phyloP scores from a whole-genome alignment of 148 eudicot genomes.

The Rhododendron molle region DNA sequence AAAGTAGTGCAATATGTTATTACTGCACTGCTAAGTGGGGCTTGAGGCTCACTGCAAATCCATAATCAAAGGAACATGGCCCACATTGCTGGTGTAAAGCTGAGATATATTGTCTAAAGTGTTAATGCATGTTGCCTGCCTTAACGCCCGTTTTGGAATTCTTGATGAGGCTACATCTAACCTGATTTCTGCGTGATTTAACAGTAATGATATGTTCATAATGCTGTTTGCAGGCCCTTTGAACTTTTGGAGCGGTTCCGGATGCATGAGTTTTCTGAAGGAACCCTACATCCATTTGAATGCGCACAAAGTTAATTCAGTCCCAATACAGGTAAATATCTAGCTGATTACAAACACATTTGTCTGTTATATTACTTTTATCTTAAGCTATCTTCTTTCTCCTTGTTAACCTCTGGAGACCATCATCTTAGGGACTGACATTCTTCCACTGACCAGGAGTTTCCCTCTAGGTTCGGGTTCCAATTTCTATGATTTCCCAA shows the following conservation, averaged over 20 bases:
- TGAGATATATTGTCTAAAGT: neutral
- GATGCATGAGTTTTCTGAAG: constrained; percentile 91
- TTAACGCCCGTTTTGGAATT: neutral
- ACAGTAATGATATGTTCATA: constrained; percentile 6
- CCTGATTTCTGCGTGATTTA: neutral
- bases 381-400: neutral
- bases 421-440: neutral
- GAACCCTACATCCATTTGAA: constrained; percentile 79
- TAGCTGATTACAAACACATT: neutral
- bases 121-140: too few species aligned
- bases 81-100: too few species aligned
- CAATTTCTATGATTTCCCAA: neutral
- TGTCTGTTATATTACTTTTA: neutral
- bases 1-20: neutral
- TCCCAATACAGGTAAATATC: constrained; percentile 6
- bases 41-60: neutral
- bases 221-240: constrained; percentile 54
- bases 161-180: neutral
- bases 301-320: constrained; percentile 79
- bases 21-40: neutral
- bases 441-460: neutral
- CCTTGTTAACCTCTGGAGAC: neutral
- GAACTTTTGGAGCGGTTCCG: constrained; percentile 84
- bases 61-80: neutral
- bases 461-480: neutral